Base-by-base conservation (phyloP, 306 rosid species). In the Cucumis cinereus region DNA sequence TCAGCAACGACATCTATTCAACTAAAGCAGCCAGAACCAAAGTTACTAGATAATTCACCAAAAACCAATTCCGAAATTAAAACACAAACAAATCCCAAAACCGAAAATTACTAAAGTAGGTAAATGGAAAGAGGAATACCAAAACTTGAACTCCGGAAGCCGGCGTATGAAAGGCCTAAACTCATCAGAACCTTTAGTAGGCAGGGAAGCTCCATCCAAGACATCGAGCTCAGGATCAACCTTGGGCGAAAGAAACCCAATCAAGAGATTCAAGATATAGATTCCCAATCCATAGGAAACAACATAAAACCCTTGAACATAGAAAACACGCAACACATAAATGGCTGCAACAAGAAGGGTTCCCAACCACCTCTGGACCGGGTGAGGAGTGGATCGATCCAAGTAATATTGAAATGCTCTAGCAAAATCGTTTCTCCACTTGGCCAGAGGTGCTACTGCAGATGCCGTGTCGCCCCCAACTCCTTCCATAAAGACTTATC, bases 121-220 rank as follows among this genome's bases (percentile, higher is more conserved):
- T 14, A 69, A 69, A 11, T 12, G 54, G 53, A 38, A 28, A 49
- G 72, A 49, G 76, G 53, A 81, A 60, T 90, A 90, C 95, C 95
- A 90, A 75, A 90, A 90, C 81, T 88, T 88, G 76, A 90, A 90
- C 88, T 90, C 95, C 1, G 95, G 92, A 75, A 88, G 92, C 74
- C 95, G 89, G 71, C 92, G 95, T 60, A 86, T 81, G 72, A 90
- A 90, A 14, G 95, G 95, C 77, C 75, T 88, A 74, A 90, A 90
- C 83, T 90, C 95, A 66, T 90, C 92, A 3, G 87, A 86, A 14
- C 87, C 92, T 70, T 68, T 80, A 6, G 88, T 90, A 8, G 95
- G 95, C 87, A 87, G 79, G 2, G 89, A 78, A 80, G 89, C 87
- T 77, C 95, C 95, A 9, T 84, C 95, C 68, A 79, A 80, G 45